Base-by-base conservation (phyloP, 805 yeast species). In the Wickerhamomyces bisporus region DNA sequence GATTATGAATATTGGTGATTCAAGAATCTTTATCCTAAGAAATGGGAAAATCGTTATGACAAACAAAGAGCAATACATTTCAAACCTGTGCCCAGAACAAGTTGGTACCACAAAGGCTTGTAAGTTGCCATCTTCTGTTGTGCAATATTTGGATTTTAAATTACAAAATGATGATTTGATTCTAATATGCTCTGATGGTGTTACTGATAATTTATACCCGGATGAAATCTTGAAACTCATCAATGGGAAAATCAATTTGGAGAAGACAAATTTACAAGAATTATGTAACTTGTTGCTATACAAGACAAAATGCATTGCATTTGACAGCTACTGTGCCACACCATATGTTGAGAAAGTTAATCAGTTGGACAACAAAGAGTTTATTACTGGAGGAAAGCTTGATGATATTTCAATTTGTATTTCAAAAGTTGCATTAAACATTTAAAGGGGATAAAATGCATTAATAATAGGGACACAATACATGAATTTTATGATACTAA, bases 381-480 rank as follows among this genome's bases (percentile, higher is more conserved):
- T 52, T 39, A 68, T 70, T 36, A 56, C 66, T 21, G 80, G 80
- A 3, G 80, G 80, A 0, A 74, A 74, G 41, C 53, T 73, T 37
- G 80, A 74, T 50, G 80, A 74, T 47, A 73, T 73, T 62, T 67
- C 77, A 0, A 57, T 74, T 9, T 69, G 75, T 40, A 55, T 74
- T 8, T 77, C 76, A 11, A 61, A 62, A 39, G 77, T 74, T 23
- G 54, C 47, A 1, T 26, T 45, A 4, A 51, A 51, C 18, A 25
- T 28, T 15, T 39, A 33, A 11, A 27, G 23, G n/a, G 32, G 13
- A 26, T 18, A 7, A 30, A 16, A 9, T 27, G n/a, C n/a, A n/a
- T n/a, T 21, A 26, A 18, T 24, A 32, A 7, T 16, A 13, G n/a
- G 7, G 18, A 14, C 30, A 5, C 9, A 26, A 8, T 6, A 26